Base-by-base conservation (phyloP, 305 asterid species). In the Withania somnifera region DNA sequence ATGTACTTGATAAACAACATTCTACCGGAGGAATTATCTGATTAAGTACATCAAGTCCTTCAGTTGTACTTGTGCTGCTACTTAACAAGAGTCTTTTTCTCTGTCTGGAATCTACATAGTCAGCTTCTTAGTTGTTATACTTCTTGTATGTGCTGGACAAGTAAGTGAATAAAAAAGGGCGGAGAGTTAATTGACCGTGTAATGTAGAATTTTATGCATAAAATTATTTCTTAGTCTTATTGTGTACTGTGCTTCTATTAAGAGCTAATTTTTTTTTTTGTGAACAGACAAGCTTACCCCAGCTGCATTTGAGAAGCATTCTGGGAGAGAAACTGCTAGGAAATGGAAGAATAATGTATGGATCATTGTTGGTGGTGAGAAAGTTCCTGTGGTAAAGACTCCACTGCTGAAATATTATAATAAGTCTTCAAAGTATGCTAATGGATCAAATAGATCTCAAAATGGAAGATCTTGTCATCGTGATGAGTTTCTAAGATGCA, bases 221-320 rank as follows among this genome's bases (percentile, higher is more conserved):
- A 66, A 24, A 8, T 26, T 73, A 26, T 26, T 47, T 50, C 42
- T 26, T 50, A 15, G 42, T 8, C 42, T 45, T 73, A 10, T 47
- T 38, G 50, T 36, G 77, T 52, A 1, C 66, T 71, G 75, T 53
- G 78, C 78, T 76, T 77, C 47, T 40, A 61, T 42, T 76, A 75
- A 76, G 28, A 61, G 42, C 79, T 28, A 63, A 24, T 66, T 47
- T 81, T 50, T 58, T 66, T 47, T 81, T 50, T 58, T 80, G 77
- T 83, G 36, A 40, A 26, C 63, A 89, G 92, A 88, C 75, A 89
- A 89, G 87, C 80, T 89, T 87, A 85, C 90, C 15, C 90, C 90
- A 1, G 86, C 92, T 82, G 92, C 92, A 47, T 89, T 87, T 82
- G 92, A 89, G 88, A 86, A 89, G 84, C 92, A 89, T 85, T 89